phyloP scores from a whole-genome alignment of 495 filamentous ascomycete species.

The Neurospora pannonica region DNA sequence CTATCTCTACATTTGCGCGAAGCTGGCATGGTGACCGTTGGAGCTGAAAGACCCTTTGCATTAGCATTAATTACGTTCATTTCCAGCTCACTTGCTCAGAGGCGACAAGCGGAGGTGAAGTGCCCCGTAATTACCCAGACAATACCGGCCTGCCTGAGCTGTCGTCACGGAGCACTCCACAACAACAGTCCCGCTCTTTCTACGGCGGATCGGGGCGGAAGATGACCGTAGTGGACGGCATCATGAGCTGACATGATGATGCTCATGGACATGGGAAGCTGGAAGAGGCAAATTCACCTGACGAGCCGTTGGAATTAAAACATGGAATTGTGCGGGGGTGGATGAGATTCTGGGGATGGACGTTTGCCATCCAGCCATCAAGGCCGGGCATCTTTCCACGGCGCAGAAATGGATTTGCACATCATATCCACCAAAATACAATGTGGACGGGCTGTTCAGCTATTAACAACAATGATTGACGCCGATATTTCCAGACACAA shows the following conservation, averaged over 20 bases:
- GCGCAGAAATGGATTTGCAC: not conserved
- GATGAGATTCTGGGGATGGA: not conserved
- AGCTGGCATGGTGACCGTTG: not conserved
- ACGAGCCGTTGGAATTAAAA: not conserved
- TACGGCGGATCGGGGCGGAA: not conserved
- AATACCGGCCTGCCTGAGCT: not conserved
- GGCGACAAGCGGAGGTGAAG: not conserved
- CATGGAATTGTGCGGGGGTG: not conserved
- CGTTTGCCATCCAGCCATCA: not conserved
- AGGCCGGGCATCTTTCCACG: not conserved
- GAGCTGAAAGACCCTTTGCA: not conserved
- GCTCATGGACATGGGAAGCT: not conserved
- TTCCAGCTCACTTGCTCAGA: not conserved
- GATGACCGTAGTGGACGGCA: not conserved
- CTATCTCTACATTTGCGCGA: not conserved
- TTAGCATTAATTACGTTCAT: not conserved
- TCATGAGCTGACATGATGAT: not conserved
- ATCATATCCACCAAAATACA: not conserved
- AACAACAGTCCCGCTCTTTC: not conserved
- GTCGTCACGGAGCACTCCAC: not conserved
- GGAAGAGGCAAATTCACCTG: not conserved
- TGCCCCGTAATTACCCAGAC: not conserved
- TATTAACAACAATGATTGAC: not conserved
- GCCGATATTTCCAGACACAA: not conserved
- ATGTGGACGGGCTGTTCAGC: not conserved